phyloP scores from a whole-genome alignment of 164 flowering plant species.

The Hamamelis virginiana region DNA sequence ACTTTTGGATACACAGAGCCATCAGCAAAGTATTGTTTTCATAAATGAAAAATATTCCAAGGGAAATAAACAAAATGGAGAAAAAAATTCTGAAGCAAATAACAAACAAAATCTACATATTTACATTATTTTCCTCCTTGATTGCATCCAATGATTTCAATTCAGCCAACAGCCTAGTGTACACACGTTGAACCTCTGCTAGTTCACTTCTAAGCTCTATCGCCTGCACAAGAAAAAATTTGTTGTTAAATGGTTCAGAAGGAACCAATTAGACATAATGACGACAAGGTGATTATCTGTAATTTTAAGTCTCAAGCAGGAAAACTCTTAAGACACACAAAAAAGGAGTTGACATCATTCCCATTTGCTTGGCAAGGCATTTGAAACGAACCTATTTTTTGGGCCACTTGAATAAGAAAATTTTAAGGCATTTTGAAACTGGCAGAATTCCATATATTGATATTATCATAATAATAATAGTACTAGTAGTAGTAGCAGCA shows the following conservation, averaged over 20 bases:
- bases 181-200: constrained; percentile 30
- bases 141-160: constrained; percentile 23
- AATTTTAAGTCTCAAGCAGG: no score
- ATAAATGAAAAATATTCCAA: no score
- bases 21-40: not conserved
- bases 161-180: constrained; percentile 33
- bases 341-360: no score
- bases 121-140: constrained; percentile 33
- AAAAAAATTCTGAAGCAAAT: not conserved
- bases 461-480: no score
- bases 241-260: not conserved
- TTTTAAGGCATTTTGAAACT: no score
- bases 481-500: no score
- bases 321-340: not conserved
- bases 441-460: no score
- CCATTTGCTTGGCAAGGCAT: no score
- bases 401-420: no score
- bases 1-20: not conserved
- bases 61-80: not conserved
- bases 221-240: constrained; percentile 34
- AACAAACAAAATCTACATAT: not conserved
- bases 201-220: constrained; percentile 40
- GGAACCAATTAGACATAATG: no score
- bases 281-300: no score
- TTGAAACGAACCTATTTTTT: no score